These are phyloP conservation scores for Circinella minor DNA, from an alignment of 371 early-diverging fungal genomes.

Conservation along the genomic window DNA sequence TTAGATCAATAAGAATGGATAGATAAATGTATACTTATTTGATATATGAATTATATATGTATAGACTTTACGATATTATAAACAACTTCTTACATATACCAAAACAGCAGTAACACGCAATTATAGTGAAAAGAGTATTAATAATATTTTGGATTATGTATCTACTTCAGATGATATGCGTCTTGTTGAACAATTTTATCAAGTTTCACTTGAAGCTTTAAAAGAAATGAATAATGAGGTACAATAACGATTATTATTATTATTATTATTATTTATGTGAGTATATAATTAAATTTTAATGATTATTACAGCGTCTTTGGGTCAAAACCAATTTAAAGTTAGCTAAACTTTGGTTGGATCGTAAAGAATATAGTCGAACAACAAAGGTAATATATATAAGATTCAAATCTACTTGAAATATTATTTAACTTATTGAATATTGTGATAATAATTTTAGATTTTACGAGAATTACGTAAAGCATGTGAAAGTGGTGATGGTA, in stretches of 20 bases:
- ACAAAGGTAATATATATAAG: constrained; percentile 47
- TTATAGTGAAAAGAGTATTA: constrained; percentile 95
- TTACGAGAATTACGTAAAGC: constrained; percentile 73
- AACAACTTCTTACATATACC: constrained; percentile 77
- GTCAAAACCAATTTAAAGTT: constrained; percentile 91
- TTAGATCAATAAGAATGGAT: too few relatives aligned
- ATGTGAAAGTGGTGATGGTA: constrained; percentile 84
- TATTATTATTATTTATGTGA: too few relatives aligned
- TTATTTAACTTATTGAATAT: too few relatives aligned
- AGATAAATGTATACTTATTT: too few relatives aligned
- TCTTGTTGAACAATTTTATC: constrained; percentile 87
- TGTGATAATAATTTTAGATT: constrained; percentile 47
- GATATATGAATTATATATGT: background rate
- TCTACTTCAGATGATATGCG: constrained; percentile 74
- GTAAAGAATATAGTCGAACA: constrained; percentile 76
- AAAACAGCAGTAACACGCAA: constrained; percentile 88
- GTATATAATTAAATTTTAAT: too few relatives aligned
- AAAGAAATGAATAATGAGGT: constrained; percentile 85
- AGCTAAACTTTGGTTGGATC: constrained; percentile 89
- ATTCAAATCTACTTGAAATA: too few relatives aligned
- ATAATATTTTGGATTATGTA: constrained; percentile 90
- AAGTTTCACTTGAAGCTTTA: constrained; percentile 75
- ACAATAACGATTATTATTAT: background rate
- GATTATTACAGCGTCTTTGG: constrained; percentile 65
- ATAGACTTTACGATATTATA: constrained; percentile 80